phyloP scores from a whole-genome alignment of 495 filamentous ascomycete species.

The Acidiella bohemica region DNA sequence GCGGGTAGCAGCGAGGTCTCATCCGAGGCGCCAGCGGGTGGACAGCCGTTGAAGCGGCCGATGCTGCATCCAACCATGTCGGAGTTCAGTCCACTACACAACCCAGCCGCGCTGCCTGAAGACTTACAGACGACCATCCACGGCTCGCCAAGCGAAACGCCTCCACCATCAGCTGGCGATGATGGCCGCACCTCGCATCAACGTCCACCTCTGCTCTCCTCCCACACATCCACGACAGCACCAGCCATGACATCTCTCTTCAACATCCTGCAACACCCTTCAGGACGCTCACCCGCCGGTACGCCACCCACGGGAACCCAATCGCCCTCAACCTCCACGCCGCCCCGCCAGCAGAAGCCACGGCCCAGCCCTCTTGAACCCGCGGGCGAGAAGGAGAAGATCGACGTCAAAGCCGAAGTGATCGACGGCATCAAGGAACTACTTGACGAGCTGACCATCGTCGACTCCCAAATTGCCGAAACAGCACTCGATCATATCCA shows the following conservation, averaged over 20 bases:
- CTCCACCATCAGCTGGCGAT: constrained; percentile 11
- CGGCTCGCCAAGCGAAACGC: constrained; percentile 5
- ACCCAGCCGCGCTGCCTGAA: constrained; percentile 25
- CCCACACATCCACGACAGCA: constrained; percentile 43
- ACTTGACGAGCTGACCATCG: constrained; percentile 76
- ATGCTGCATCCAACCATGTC: constrained; percentile 27
- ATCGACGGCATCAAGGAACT: constrained; percentile 81
- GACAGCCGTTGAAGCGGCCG: constrained; percentile 26
- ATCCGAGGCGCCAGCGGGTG: not conserved
- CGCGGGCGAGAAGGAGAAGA: constrained; percentile 12
- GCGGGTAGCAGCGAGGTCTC: constrained; percentile 37
- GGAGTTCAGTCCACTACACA: constrained; percentile 33
- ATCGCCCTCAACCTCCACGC: constrained; percentile 18
- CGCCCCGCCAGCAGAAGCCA: not conserved
- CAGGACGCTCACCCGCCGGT: constrained; percentile 20
- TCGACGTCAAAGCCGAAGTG: constrained; percentile 71
- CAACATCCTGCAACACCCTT: constrained; percentile 57
- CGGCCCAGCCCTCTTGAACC: too few species aligned
- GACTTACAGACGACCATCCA: not conserved
- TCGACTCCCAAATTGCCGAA: constrained; percentile 75
- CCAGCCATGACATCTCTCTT: constrained; percentile 57
- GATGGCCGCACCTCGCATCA: too few species aligned
- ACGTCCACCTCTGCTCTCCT: constrained; percentile 41
- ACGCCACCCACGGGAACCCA: constrained; percentile 28
- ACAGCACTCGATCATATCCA: constrained; percentile 83